Evolutionary conservation across 2,329 filamentous ascomycete genomes (phyloP).

Genomic region (Paraconiothyrium brasiliense): DNA sequence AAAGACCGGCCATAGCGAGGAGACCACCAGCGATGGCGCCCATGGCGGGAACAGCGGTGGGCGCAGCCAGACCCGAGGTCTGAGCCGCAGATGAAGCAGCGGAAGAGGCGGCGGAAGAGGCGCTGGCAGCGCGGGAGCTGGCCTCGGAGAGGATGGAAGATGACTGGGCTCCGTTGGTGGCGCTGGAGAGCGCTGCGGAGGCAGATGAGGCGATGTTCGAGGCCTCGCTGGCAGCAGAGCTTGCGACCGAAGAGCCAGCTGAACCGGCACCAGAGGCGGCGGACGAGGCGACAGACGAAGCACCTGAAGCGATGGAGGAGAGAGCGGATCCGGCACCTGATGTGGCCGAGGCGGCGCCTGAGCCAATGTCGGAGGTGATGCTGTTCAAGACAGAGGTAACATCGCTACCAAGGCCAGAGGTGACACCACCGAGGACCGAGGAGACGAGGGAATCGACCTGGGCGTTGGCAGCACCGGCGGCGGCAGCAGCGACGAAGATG

Average conservation of each 20-base stretch:
- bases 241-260: constrained; percentile 20
- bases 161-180: constrained; percentile 9
- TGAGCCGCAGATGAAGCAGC: constrained; percentile 18
- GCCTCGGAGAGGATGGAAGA: constrained; percentile 17
- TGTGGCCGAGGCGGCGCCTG: not conserved
- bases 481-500: constrained; percentile 40
- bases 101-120: constrained; percentile 20
- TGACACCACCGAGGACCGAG: constrained; percentile 29
- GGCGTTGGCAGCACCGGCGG: constrained; percentile 39
- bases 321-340: constrained; percentile 9
- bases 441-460: constrained; percentile 40
- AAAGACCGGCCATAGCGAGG: constrained; percentile 42
- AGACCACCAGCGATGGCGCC: constrained; percentile 45
- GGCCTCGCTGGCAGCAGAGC: constrained; percentile 20
- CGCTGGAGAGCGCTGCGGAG: constrained; percentile 24
- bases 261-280: constrained; percentile 13
- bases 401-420: constrained; percentile 24
- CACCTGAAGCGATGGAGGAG: constrained; percentile 18
- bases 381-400: constrained; percentile 21
- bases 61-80: constrained; percentile 30
- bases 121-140: constrained; percentile 15
- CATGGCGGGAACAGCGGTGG: constrained; percentile 40
- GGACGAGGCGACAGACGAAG: not conserved
- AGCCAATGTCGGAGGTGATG: constrained; percentile 17
- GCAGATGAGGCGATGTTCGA: constrained; percentile 10